A percentile compares a stretch with the other conserved stretches of the same genome.
These are phyloP conservation scores for Aspergillus tubingensis DNA, from an alignment of 2,329 filamentous ascomycete genomes.

Conservation along the genomic window DNA sequence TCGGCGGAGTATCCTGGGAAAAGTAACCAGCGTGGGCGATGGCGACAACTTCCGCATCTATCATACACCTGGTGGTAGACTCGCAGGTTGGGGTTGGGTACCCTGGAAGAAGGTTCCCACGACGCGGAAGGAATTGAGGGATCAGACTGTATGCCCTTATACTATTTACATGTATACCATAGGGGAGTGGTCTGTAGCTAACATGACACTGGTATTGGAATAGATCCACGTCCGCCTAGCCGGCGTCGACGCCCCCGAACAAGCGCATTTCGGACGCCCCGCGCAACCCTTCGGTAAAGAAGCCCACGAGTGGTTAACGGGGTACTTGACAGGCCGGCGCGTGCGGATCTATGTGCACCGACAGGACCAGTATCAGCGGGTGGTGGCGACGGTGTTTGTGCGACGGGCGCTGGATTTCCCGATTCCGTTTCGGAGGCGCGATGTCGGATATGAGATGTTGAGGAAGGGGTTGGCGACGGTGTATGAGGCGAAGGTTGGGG, in stretches of 20 bases:
- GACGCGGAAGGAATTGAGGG: constrained; percentile 68
- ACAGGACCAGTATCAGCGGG: constrained; percentile 87
- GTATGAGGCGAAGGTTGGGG: constrained; percentile 88
- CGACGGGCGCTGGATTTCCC: constrained; percentile 53
- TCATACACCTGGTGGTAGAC: constrained; percentile 87
- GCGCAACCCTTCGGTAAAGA: constrained; percentile 83
- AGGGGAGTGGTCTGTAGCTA: no score
- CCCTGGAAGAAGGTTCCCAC: constrained; percentile 69
- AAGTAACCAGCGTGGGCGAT: constrained; percentile 91
- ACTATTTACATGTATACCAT: no score
- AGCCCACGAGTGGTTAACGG: constrained; percentile 76
- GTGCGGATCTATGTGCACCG: constrained; percentile 83
- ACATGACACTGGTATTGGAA: no score
- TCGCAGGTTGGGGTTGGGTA: constrained; percentile 91
- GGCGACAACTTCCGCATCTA: constrained; percentile 94
- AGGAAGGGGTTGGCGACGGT: constrained; percentile 81
- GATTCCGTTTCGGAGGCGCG: constrained; percentile 59
- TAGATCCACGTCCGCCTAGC: constrained; percentile 84
- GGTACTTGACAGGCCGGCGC: constrained; percentile 68
- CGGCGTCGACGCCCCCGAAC: constrained; percentile 89
- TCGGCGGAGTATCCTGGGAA: constrained; percentile 74
- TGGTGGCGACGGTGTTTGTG: constrained; percentile 82
- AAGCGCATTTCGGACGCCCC: constrained; percentile 85
- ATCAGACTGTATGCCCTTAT: constrained; percentile 65
- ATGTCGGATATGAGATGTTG: constrained; percentile 90